Conservation (phyloP, 805 yeast species). For the Scheffersomyces ergatensis region DNA sequence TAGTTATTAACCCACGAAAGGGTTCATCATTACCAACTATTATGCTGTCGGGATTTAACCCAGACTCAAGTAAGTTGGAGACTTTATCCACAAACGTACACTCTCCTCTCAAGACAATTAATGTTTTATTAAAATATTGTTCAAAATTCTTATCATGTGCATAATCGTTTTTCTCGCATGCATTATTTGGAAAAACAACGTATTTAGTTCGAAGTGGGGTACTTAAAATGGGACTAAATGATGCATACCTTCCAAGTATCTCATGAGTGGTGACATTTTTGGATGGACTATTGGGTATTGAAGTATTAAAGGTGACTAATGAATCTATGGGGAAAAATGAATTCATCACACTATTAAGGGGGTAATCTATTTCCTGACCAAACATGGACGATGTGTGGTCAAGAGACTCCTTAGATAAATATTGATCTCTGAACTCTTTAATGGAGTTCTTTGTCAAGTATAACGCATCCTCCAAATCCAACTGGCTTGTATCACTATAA, state of each 20-base stretch:
- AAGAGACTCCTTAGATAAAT: conserved; percentile 4
- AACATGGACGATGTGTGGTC: background rate
- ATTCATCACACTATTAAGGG: conserved; percentile 32
- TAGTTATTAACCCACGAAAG: conserved; percentile 46
- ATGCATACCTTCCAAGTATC: conserved; percentile 36
- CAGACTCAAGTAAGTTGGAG: conserved; percentile 35
- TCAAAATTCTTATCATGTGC: conserved; percentile 6
- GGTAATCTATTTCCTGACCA: conserved; percentile 24
- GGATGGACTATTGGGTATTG: conserved; percentile 8
- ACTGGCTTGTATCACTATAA: background rate
- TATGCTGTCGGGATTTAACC: conserved; percentile 43
- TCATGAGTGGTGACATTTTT: conserved; percentile 13
- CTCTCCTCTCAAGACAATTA: conserved; percentile 43
- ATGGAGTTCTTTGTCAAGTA: conserved; percentile 22
- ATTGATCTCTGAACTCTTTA: conserved; percentile 17
- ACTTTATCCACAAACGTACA: conserved; percentile 58
- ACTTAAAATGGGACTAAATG: conserved; percentile 36
- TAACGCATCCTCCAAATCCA: conserved; percentile 22
- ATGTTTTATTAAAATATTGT: conserved; percentile 20
- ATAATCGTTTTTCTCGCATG: conserved; percentile 20
- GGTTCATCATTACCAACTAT: conserved; percentile 57
- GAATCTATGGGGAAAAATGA: conserved; percentile 43
- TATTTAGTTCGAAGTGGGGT: conserved; percentile 21
- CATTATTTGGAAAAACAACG: conserved; percentile 24
- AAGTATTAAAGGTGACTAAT: conserved; percentile 25